Conservation (phyloP, 1,284 basidiomycete genomes). For the Hymenochaete sp. region DNA sequence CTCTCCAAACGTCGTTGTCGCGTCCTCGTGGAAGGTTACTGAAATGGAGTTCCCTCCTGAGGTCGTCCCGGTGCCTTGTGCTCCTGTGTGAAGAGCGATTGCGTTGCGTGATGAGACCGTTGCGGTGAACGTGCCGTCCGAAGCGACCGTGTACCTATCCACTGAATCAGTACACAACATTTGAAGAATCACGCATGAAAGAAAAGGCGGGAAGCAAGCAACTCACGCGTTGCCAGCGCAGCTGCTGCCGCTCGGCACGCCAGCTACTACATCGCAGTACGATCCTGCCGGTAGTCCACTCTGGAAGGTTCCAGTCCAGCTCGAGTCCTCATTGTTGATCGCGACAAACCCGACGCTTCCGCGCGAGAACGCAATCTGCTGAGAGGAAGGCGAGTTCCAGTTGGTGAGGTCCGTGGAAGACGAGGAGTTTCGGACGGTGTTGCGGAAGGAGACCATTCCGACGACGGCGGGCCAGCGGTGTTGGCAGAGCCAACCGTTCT, state of each 20-base stretch:
- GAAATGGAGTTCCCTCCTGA: slow-evolving; percentile 24
- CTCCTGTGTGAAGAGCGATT: slow-evolving; percentile 50
- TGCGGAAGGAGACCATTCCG: slow-evolving; percentile 58
- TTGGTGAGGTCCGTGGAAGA: slow-evolving; percentile 34
- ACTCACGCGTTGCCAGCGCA: slow-evolving; percentile 47
- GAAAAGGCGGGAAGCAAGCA: neutral
- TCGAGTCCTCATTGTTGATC: slow-evolving; percentile 52
- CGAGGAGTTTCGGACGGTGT: slow-evolving; percentile 34
- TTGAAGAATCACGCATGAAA: too few species aligned
- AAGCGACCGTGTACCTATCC: slow-evolving; percentile 39
- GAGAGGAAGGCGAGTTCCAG: slow-evolving; percentile 46
- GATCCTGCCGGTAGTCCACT: slow-evolving; percentile 47
- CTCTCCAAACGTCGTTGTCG: slow-evolving; percentile 49
- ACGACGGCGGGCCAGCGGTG: slow-evolving; percentile 51
- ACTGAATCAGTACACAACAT: neutral
- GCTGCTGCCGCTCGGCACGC: slow-evolving; percentile 27
- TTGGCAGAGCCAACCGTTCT: slow-evolving; percentile 54
- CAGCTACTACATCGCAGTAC: slow-evolving; percentile 59
- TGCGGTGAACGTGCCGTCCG: slow-evolving; percentile 42
- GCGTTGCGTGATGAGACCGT: slow-evolving; percentile 46
- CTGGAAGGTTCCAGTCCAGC: slow-evolving; percentile 46
- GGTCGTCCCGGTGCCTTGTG: slow-evolving; percentile 21
- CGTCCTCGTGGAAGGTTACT: slow-evolving; percentile 45
- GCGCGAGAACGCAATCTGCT: slow-evolving; percentile 56
- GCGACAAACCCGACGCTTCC: slow-evolving; percentile 36